Evolutionary conservation across 73 alveolate species (phyloP), one percentile per base, ranked within the genome.

Genomic region (Urostyla sp.): DNA sequence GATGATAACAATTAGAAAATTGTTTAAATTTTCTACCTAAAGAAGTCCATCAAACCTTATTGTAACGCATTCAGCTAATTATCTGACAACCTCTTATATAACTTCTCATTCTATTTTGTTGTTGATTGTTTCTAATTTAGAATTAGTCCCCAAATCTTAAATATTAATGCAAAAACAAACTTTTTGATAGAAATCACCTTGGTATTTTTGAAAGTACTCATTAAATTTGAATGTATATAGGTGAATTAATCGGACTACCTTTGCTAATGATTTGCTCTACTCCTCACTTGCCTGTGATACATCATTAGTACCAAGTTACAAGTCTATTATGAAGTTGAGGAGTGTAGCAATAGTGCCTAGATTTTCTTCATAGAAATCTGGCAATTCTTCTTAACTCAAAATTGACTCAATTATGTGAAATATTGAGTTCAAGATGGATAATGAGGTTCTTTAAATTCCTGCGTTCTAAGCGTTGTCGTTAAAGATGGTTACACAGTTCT

Each of bases 311-410:
- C 27, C 38, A 32, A 52, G 31, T 15, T 73, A 21, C 31, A 11
- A 16, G 34, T 66, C 87, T n/a, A 80, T 32, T 0, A 80, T 23
- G 48, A 66, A 80, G 0, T 56, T 7, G 35, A 56, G 35, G n/a
- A 63, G 45, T 10, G 61, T 34, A 7, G 78, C 78, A 34, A 80
- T 43, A 10, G 21, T 18, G 10, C 30, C 67, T 27, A 59, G 26
- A 45, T 50, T 38, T n/a, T 80, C 90, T 13, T 36, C 75, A 66
- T 60, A 80, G 67, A 63, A 80, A 32, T 80, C 90, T 45, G 80
- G 90, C 6, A 59, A 67, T 67, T 80, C 90, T 36, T 80, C 90
- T 26, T 80, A 67, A 31, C 60, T 56, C 20, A 43, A 26, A 18
- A 80, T 34, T 2, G 83, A 59, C 51, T 52, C 63, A 50, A 80